phyloP scores from a whole-genome alignment of 371 early-diverging fungal species.

The Circinella minor region DNA sequence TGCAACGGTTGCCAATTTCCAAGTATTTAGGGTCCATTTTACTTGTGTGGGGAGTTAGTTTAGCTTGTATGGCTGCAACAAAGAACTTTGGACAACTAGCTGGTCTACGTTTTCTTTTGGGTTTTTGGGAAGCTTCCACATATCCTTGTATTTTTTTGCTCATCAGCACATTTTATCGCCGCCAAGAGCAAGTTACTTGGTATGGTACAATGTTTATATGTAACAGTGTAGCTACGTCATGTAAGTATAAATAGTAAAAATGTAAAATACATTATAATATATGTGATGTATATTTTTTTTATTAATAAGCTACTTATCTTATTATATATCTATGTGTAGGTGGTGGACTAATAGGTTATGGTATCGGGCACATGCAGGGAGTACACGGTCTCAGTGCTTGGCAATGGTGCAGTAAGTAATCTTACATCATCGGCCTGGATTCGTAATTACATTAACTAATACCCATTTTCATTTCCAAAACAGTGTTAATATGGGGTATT shows the following conservation, averaged over 20 bases:
- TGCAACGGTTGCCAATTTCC: constrained; percentile 36
- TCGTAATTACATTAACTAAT: background rate
- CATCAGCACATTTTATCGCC: constrained; percentile 36
- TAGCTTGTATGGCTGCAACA: constrained; percentile 26
- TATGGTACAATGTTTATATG: constrained; percentile 37
- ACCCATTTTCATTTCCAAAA: background rate
- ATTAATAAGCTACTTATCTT: background rate
- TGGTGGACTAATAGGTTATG: constrained; percentile 35
- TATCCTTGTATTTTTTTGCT: constrained; percentile 34
- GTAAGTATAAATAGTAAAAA: background rate
- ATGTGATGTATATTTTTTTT: background rate
- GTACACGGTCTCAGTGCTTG: constrained; percentile 19
- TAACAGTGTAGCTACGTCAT: constrained; percentile 21
- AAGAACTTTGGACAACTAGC: constrained; percentile 36
- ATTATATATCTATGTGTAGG: constrained; percentile 9
- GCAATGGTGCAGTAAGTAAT: constrained; percentile 49
- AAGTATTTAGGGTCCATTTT: constrained; percentile 34
- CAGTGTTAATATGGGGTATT: constrained; percentile 40
- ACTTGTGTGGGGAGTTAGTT: constrained; percentile 29
- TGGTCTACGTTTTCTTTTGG: constrained; percentile 36
- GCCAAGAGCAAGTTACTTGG: constrained; percentile 35
- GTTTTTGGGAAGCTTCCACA: constrained; percentile 27
- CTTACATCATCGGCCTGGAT: background rate
- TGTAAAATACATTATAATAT: background rate
- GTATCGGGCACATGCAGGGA: constrained; percentile 28